Base-by-base conservation (phyloP, 1,284 basidiomycete species). In the Ustilago crameri region DNA sequence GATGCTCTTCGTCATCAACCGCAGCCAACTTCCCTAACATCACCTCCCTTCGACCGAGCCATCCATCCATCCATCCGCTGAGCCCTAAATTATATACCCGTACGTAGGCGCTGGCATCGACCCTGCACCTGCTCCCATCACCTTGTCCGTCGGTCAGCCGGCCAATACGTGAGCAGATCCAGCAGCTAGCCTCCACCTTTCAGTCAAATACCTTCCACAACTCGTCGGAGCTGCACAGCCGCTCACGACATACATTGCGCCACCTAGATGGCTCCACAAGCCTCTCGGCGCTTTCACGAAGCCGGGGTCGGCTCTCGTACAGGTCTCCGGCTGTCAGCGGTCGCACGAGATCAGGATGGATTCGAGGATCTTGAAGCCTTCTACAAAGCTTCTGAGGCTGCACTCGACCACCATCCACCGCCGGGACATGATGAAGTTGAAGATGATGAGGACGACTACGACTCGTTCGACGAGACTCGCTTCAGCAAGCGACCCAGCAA, bases 301-400 rank as follows among this genome's bases (percentile, higher is more conserved):
- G 62, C 73, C 10, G 79, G 79, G 10, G 72, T 81, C 3, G 81
- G 81, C 9, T 73, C 79, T 22, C 74, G 81, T 18, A 83, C 81
- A 18, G 81, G 81, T 23, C 67, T 84, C 18, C 69, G 74, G 12
- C 75, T 80, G 14, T 72, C 78, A 0, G 53, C 60, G 5, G 59
- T 75, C 0, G 62, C 48, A 5, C 59, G 77, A n/a, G 89, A 89
- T 73, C 90, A 90, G 15, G 91, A 93, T 79, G 94, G 93, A 10
- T 58, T 79, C 47, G 74, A 78, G 10, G 72, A 80, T 34, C 56
- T 81, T 17, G 78, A 81, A 34, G 80, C 73, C 15, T 83, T 81
- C 58, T 77, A 78, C 66, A 68, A 70, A 24, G 80, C 78, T 17
- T 76, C 73, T 46, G 82, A 77, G 38, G 69, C 78, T 43, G 80